phyloP scores from a whole-genome alignment of 140 eudicot species.

The Eryngium alpinum region DNA sequence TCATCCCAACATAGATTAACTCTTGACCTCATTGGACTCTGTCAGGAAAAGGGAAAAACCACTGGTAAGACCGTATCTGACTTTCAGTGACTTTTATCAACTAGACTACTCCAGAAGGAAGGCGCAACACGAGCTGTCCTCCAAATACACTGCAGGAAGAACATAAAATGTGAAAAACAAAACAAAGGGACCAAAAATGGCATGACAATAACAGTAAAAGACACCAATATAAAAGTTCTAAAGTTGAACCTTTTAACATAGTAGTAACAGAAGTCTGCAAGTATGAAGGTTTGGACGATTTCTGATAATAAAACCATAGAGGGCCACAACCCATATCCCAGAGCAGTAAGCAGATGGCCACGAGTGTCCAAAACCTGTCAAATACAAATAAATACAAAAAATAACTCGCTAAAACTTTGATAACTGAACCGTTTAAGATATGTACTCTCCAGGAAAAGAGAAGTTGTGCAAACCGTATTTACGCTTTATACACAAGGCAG shows the following conservation, averaged over 20 bases:
- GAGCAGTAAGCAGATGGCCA: slow-evolving; percentile 62
- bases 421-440: not conserved
- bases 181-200: not conserved
- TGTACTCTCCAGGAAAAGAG: not conserved
- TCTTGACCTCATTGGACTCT: not conserved
- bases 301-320: slow-evolving; percentile 72
- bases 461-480: not conserved
- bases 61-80: slow-evolving; percentile 6
- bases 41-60: not conserved
- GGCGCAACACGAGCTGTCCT: slow-evolving; percentile 68
- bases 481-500: too few relatives aligned
- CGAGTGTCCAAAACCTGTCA: slow-evolving; percentile 67
- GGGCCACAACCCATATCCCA: slow-evolving; percentile 80
- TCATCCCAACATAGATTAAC: not conserved
- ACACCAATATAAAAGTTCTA: not conserved
- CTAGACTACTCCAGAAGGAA: slow-evolving; percentile 73
- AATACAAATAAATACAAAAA: not conserved
- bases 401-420: not conserved
- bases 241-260: slow-evolving; percentile 52
- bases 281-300: slow-evolving; percentile 68
- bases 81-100: slow-evolving; percentile 12
- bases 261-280: slow-evolving; percentile 81
- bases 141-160: slow-evolving; percentile 51
- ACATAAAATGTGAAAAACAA: not conserved
- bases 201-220: not conserved